Evolutionary conservation across 495 filamentous ascomycete genomes (phyloP).

Genomic region (Aspergillus mulundensis): DNA sequence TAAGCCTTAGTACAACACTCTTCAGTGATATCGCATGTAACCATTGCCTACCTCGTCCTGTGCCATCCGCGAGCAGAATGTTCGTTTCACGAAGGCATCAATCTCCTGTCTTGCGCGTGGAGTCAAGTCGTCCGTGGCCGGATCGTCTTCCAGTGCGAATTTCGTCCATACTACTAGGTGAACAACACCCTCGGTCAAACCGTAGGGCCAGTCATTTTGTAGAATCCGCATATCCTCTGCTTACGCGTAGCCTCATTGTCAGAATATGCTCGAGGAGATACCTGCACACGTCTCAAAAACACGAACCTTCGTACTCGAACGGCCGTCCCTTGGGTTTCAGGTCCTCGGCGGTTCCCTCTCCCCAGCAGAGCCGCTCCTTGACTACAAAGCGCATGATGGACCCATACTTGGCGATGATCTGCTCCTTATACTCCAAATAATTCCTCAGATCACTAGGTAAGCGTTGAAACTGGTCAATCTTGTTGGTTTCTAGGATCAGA

Average conservation of each 20-base stretch:
- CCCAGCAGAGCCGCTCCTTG: constrained; percentile 62
- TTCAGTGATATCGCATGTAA: background rate
- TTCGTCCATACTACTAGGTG: constrained; percentile 93
- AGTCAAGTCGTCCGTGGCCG: constrained; percentile 62
- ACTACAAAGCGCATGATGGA: constrained; percentile 73
- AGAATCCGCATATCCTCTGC: constrained; percentile 69
- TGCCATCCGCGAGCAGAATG: constrained; percentile 52
- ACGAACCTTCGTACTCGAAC: constrained; percentile 50
- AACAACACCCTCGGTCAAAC: constrained; percentile 67
- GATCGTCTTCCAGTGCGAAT: constrained; percentile 68
- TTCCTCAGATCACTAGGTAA: constrained; percentile 67
- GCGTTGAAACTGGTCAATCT: constrained; percentile 68
- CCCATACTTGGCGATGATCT: constrained; percentile 61
- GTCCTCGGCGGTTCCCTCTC: constrained; percentile 30
- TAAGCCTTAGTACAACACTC: background rate
- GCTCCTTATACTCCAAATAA: constrained; percentile 63
- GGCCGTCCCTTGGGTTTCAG: constrained; percentile 41
- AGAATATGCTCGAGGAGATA: background rate
- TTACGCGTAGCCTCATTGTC: background rate
- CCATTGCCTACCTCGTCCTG: constrained; percentile 36
- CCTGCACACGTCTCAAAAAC: background rate
- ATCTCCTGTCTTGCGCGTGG: constrained; percentile 57
- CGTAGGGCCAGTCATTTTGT: constrained; percentile 91
- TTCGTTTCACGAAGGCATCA: constrained; percentile 60
- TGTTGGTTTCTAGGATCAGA: constrained; percentile 50